phyloP scores from a whole-genome alignment of 2,329 filamentous ascomycete species.

The Colletotrichum eremochloae region DNA sequence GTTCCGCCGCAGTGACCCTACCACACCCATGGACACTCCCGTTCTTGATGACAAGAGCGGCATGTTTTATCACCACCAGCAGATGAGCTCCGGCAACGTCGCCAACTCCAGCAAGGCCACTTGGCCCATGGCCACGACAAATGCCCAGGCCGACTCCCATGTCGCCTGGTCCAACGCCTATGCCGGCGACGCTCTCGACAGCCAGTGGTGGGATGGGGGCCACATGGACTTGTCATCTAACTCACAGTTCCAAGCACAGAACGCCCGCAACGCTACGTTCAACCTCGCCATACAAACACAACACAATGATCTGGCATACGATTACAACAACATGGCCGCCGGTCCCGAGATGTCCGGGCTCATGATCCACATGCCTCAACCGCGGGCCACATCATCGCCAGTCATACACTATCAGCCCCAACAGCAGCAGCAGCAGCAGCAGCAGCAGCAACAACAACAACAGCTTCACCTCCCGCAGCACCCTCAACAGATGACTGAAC shows the following conservation, averaged over 20 bases:
- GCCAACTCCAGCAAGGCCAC: conserved; percentile 44
- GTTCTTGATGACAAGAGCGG: conserved; percentile 50
- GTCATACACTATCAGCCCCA: conserved; percentile 47
- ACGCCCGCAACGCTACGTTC: conserved; percentile 51
- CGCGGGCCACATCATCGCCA: conserved; percentile 54
- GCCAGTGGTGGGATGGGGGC: conserved; percentile 51
- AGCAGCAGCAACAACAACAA: conserved; percentile 27
- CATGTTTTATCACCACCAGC: conserved; percentile 46
- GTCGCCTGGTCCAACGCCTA: conserved; percentile 42
- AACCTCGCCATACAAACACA: conserved; percentile 58
- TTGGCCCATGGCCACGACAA: conserved; percentile 45
- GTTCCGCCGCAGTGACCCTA: conserved; percentile 50
- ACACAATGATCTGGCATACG: conserved; percentile 57
- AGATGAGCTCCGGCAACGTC: conserved; percentile 40
- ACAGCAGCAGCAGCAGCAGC: conserved; percentile 18
- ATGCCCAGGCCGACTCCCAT: conserved; percentile 33
- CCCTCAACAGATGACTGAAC: conserved; percentile 48
- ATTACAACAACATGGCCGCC: conserved; percentile 51
- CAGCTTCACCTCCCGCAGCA: conserved; percentile 43
- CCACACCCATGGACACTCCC: conserved; percentile 57
- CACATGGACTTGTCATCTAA: conserved; percentile 48
- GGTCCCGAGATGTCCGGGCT: conserved; percentile 54
- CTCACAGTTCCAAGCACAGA: conserved; percentile 50
- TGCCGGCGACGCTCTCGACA: conserved; percentile 37
- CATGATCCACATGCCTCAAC: conserved; percentile 68